Evolutionary conservation across 768 basidiomycete species (phyloP), one percentile per base, ranked within the genome.

Genomic region (Solioccasus polychromus): DNA sequence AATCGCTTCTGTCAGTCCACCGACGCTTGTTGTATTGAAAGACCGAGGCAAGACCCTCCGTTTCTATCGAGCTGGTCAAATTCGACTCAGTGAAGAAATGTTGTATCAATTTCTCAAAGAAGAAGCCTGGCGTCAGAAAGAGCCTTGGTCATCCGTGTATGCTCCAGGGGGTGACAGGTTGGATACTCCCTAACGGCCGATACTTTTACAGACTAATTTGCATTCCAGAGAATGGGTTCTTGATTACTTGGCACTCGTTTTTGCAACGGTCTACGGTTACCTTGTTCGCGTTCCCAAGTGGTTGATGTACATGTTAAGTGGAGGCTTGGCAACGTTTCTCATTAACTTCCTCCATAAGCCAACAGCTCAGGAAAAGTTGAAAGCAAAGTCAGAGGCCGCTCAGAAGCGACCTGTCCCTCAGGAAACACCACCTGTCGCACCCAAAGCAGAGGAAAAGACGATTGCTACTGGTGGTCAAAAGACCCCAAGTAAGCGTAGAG

Each of bases 151-250:
- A 14, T 71, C 81, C 10, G 58, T 70, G 26, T 94, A 78, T 53
- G 78, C 79, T 8, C 92, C 92, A 8, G 90, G 89, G 30, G 91
- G 92, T 31, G 73, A 73, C 44, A 75, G 82, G 91, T 88, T 58
- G 23, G 72, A 39, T 31, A 23, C 24, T 7, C 37, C 30, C 15
- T 7, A 14, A 18, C 2, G 4, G 2, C 25, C 20, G 3, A 19
- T 9, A 25, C n/a, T 40, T 41, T 24, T 23, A 20, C 5, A 8
- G 30, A 35, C 58, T 63, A 8, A 64, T 23, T 20, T 34, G 5
- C 17, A 15, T 22, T 14, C 20, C 39, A 91, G 88, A 44, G 89
- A 89, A 71, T 82, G 69, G 61, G 54, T 88, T 22, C 67, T 90
- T 68, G 77, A 83, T 48, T 76, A 75, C 57, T 57, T 80, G 39